These are phyloP conservation scores for Chlamydomonas sphaeroides DNA, from an alignment of 139 green algal genomes.

Conservation along the genomic window DNA sequence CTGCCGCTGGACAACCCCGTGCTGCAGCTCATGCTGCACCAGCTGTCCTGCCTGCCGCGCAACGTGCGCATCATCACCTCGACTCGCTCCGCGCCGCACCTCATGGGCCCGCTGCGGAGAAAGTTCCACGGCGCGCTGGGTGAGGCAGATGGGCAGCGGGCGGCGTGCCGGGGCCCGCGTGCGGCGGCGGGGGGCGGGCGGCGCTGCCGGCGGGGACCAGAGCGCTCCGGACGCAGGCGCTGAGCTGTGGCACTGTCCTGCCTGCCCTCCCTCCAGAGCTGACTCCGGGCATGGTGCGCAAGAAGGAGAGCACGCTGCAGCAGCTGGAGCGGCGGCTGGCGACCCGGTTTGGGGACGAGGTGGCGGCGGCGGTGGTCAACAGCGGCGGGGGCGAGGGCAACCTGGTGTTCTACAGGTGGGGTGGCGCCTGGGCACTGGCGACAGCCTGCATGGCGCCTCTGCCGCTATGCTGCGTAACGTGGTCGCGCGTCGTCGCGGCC, in stretches of 20 bases:
- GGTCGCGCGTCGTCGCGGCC: too few relatives aligned
- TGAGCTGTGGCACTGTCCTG: too few relatives aligned
- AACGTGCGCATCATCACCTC: constrained; percentile 33
- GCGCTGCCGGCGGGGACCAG: too few relatives aligned
- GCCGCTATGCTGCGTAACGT: too few relatives aligned
- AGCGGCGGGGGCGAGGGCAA: constrained; percentile 17
- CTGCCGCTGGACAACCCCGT: constrained; percentile 30
- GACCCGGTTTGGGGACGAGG: neutral
- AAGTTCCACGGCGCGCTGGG: constrained; percentile 35
- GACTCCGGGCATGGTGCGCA: constrained; percentile 30
- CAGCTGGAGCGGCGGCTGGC: constrained; percentile 19
- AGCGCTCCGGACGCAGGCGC: too few relatives aligned
- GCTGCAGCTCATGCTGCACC: constrained; percentile 43
- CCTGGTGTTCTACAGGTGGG: constrained; percentile 25
- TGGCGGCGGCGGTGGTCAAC: neutral
- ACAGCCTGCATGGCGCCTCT: too few relatives aligned
- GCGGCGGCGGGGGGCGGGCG: too few relatives aligned
- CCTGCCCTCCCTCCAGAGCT: constrained; percentile 10
- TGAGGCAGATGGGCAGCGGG: too few relatives aligned
- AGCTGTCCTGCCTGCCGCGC: constrained; percentile 35
- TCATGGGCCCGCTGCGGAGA: constrained; percentile 32
- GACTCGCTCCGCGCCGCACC: constrained; percentile 31
- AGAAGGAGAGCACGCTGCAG: constrained; percentile 8
- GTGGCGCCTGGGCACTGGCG: too few relatives aligned
- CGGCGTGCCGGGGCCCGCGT: too few relatives aligned